Evolutionary conservation across 1,139 yeast species (phyloP).

Genomic region (Tardiomyces depauwii): DNA sequence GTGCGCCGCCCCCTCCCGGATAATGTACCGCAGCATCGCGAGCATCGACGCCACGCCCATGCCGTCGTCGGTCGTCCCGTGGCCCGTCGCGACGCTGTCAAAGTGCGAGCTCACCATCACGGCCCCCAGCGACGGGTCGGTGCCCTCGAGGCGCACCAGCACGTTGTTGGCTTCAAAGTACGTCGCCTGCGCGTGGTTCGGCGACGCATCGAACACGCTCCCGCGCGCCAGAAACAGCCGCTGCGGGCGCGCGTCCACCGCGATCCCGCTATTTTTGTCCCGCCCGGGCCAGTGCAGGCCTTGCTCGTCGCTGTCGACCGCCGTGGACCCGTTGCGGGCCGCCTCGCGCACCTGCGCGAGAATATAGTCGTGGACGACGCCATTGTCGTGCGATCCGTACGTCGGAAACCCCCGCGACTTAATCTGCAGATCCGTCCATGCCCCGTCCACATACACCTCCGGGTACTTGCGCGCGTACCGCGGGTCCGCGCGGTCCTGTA

Average conservation of each 20-base stretch:
- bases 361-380: conserved; percentile 60
- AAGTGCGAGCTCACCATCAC: conserved; percentile 73
- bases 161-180: conserved; percentile 77
- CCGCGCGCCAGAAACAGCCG: conserved; percentile 37
- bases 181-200: conserved; percentile 32
- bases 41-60: conserved; percentile 80
- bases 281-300: background rate
- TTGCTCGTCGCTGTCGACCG: background rate
- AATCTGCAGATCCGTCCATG: conserved; percentile 61
- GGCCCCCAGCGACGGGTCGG: conserved; percentile 46
- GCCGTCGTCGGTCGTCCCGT: conserved; percentile 90
- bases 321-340: background rate
- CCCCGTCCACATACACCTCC: conserved; percentile 26
- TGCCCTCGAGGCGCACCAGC: conserved; percentile 60
- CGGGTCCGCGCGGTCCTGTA: conserved; percentile 24
- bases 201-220: conserved; percentile 34
- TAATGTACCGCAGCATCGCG: conserved; percentile 49
- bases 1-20: conserved; percentile 39
- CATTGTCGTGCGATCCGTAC: conserved; percentile 66
- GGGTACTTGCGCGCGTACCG: conserved; percentile 20
- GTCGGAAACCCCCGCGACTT: conserved; percentile 65
- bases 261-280: conserved; percentile 30
- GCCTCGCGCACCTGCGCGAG: conserved; percentile 29
- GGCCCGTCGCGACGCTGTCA: conserved; percentile 82
- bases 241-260: conserved; percentile 39